A percentile compares a stretch with the other conserved stretches of the same genome.
These are phyloP conservation scores for Xylaria hypoxylon DNA, from an alignment of 2,329 filamentous ascomycete species.

Conservation along the genomic window DNA sequence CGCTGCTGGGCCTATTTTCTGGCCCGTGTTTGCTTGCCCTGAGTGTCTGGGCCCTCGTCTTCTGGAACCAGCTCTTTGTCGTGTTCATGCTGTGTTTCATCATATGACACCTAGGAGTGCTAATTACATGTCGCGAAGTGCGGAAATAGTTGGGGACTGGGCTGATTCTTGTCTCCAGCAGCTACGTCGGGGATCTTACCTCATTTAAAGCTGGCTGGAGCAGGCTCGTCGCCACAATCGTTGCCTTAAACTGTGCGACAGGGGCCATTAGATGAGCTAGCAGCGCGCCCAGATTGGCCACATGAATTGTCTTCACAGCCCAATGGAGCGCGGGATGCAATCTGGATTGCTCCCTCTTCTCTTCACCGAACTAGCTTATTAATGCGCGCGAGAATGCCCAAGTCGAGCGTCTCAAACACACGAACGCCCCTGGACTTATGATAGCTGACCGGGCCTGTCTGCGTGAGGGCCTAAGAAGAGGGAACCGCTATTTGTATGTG, in stretches of 20 bases:
- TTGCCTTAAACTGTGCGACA: neutral
- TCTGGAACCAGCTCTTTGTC: constrained; percentile 29
- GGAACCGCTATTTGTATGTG: too few species aligned
- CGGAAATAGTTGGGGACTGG: neutral
- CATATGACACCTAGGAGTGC: constrained; percentile 16
- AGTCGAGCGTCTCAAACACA: neutral
- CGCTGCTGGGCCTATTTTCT: neutral
- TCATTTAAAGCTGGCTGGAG: constrained; percentile 27
- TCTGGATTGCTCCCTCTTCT: neutral
- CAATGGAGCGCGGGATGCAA: neutral
- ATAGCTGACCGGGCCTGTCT: neutral
- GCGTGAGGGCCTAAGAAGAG: too few species aligned
- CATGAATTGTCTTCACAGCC: constrained; percentile 21
- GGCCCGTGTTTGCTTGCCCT: neutral
- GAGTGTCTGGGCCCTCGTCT: constrained; percentile 25
- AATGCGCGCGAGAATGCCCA: neutral
- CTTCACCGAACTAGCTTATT: constrained; percentile 17
- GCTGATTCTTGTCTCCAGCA: constrained; percentile 6
- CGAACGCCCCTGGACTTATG: neutral
- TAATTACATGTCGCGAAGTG: constrained; percentile 17
- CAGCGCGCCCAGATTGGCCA: neutral
- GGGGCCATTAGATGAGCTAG: neutral
- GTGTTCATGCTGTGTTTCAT: constrained; percentile 28
- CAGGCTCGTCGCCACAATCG: neutral
- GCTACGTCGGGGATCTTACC: constrained; percentile 25